Percentiles rank a stretch among this genome's conserved stretches.
Conservation (phyloP, 2,329 filamentous ascomycete genomes). For the Xylariaceae sp. region DNA sequence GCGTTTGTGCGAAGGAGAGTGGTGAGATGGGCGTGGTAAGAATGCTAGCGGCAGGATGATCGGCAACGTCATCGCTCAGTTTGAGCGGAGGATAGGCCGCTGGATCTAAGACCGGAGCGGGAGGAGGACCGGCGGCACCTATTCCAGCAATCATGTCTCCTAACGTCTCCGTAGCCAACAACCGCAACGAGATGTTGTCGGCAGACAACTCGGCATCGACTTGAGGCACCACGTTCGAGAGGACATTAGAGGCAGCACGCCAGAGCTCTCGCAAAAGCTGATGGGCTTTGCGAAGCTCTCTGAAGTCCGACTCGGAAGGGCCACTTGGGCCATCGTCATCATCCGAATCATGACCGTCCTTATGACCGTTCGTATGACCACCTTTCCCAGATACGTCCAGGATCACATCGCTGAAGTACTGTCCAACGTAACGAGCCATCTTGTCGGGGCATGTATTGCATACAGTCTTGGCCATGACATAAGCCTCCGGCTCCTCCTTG, state of each 20-base stretch:
- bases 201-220: conserved; percentile 88
- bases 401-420: conserved; percentile 97
- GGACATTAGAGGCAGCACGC: conserved; percentile 82
- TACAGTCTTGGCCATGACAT: conserved; percentile 93
- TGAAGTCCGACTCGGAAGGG: conserved; percentile 78
- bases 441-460: conserved; percentile 88
- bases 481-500: conserved; percentile 87
- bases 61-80: conserved; percentile 55
- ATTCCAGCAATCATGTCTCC: conserved; percentile 95
- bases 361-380: conserved; percentile 54
- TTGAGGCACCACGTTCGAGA: conserved; percentile 91
- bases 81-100: conserved; percentile 78
- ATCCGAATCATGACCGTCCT: conserved; percentile 59
- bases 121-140: conserved; percentile 82
- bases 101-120: conserved; percentile 70
- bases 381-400: conserved; percentile 73
- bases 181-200: conserved; percentile 81
- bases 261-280: conserved; percentile 86
- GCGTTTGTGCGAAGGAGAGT: conserved; percentile 83
- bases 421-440: conserved; percentile 90
- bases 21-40: conserved; percentile 82
- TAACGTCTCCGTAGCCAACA: conserved; percentile 88
- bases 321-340: conserved; percentile 59
- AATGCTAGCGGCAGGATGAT: conserved; percentile 54
- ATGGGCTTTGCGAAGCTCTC: conserved; percentile 87